Base-by-base conservation (phyloP, 164 flowering plant genomes). In the Annona cherimola region DNA sequence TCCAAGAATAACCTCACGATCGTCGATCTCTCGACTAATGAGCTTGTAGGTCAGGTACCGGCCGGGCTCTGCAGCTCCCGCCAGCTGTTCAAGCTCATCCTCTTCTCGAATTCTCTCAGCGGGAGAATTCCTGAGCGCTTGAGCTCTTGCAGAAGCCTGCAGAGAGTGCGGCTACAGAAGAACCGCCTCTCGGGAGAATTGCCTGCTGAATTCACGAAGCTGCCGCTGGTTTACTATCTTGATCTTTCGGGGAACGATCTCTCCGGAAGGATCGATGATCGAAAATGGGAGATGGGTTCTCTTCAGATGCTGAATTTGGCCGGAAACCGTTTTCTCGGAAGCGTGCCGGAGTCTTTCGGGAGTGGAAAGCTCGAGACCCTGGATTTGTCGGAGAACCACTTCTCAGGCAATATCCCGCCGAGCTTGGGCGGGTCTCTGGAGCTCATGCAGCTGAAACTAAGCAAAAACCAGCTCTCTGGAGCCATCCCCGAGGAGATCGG, bases 21-120 rank as follows among this genome's bases (percentile, higher is more conserved):
- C 0, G 60, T 93, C 5, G 98, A 93, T 84, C 91, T 93, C 50
- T 93, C 98, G 39, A 81, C 94, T 39, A 94, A 94, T 68, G 41
- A 69, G 44, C 93, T 94, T 72, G 76, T 84, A 1, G 98, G 97
- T 5, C 74, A 76, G 69, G 83, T 94, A 4, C 98, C 98, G 0
- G 82, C 79, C 11, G 74, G 77, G 9, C 74, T 90, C 0, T 91
- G 98, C 75, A 26, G 67, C 41, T 84, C 90, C 0, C 84, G 90
- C 14, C 64, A 60, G 8, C 87, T 94, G 9, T 78, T 73, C 44
- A 90, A 92, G 82, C 94, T 94, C 63, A 90, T 91, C 73, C 89
- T 94, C 71, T 94, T 94, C 80, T 86, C 94, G 12, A 94, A 94
- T 69, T 82, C 77, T 5, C 84, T 94, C 20, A 66, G 73, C 16